Evolutionary conservation across 257 asterid genomes (phyloP).

Genomic region (Salvia miltiorrhiza): DNA sequence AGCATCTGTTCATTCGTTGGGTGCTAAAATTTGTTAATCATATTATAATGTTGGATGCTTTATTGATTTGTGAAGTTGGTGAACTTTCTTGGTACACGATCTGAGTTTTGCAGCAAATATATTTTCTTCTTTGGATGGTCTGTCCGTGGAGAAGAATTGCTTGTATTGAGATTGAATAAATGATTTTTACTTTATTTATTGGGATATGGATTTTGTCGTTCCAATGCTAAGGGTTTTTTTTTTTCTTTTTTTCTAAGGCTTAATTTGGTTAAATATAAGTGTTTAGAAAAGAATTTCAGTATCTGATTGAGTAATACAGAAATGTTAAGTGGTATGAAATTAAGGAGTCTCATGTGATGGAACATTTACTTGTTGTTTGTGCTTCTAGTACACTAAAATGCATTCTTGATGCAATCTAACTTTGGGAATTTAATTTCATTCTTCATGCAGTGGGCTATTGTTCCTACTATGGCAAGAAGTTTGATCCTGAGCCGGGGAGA

Average conservation of each 20-base stretch:
- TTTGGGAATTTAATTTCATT: slow-evolving; percentile 11
- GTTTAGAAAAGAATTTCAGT: not conserved
- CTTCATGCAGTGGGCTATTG: slow-evolving; percentile 72
- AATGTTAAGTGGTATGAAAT: not conserved
- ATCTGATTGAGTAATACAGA: not conserved
- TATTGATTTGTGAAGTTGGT: not conserved
- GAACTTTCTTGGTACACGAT: not conserved
- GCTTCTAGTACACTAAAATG: not conserved
- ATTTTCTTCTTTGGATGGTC: not conserved
- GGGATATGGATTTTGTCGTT: not conserved
- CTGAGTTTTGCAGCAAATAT: not conserved
- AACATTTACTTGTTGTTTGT: not conserved
- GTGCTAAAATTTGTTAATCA: not conserved
- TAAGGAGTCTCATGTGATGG: not conserved
- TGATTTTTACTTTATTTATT: not conserved
- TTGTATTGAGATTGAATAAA: not conserved
- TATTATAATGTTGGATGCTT: not conserved
- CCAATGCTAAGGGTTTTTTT: not conserved
- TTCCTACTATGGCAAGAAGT: slow-evolving; percentile 89
- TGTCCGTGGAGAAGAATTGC: not conserved
- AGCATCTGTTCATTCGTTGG: not conserved
- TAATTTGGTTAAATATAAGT: not conserved
- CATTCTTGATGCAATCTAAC: not conserved
- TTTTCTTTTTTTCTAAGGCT: too few species aligned
- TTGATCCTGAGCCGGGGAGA: slow-evolving; percentile 97